Evolutionary conservation across 257 asterid species (phyloP).

Genomic region (Solanum ossicruentum): DNA sequence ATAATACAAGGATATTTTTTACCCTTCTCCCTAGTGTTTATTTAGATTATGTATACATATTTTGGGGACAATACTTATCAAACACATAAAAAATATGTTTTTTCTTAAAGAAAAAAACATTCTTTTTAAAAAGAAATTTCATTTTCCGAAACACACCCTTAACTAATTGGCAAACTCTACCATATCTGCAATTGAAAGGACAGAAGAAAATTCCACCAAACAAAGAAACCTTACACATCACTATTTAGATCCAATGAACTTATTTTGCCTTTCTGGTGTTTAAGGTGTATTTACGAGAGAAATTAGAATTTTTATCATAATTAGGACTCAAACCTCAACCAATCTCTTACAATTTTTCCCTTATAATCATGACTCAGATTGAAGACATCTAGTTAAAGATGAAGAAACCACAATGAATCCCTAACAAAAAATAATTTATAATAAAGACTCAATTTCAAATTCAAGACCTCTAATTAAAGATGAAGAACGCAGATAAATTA

Average conservation of each 20-base stretch:
- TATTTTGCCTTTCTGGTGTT: accelerated
- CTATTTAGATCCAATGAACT: not conserved
- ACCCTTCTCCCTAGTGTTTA: not conserved
- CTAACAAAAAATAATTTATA: not conserved
- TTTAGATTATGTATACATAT: not conserved
- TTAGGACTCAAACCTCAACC: not conserved
- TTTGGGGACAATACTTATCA: not conserved
- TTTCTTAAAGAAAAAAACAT: not conserved
- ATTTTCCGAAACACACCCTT: not conserved
- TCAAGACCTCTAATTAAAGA: not conserved
- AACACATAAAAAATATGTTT: not conserved
- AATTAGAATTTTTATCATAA: not conserved
- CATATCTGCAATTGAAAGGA: not conserved
- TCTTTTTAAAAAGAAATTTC: not conserved
- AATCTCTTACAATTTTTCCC: not conserved
- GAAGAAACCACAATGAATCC: no score
- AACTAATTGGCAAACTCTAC: not conserved
- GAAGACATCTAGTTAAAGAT: not conserved
- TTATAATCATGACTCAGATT: not conserved
- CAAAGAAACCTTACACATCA: not conserved
- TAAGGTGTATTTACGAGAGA: accelerated
- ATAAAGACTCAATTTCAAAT: not conserved
- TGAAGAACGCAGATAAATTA: not conserved
- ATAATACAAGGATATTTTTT: no score
- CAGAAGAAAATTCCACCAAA: not conserved